Evolutionary conservation across 805 yeast genomes (phyloP), one percentile per base, ranked within the genome.

Genomic region (Ogataea populi-albae): DNA sequence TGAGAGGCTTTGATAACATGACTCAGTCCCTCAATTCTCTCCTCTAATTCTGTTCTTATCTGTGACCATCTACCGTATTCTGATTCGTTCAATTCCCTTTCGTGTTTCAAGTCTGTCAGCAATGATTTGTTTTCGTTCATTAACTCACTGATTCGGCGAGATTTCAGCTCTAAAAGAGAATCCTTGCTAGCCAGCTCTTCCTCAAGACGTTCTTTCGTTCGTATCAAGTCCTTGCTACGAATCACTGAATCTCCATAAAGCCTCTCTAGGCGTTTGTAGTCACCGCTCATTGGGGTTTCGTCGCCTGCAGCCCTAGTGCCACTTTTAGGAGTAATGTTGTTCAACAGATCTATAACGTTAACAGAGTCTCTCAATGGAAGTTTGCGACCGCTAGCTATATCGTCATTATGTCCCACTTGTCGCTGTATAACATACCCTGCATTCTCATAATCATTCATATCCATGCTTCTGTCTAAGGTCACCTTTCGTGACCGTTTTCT

Each of bases 201-300:
- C 32, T 64, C 67, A 9, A 63, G 43, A 30, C 56, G 49, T 37
- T 65, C 69, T 35, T 55, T 54, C 26, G 65, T 69, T n/a, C 52
- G 50, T 10, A 50, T 43, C 3, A 59, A 43, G 16, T 54, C 53
- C 30, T 61, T 59, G 14, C 55, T 53, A 8, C 50, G 45, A 9
- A 59, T 46, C 23, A 54, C 37, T 2, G 56, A 38, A 40, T 61
- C 64, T 10, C 61, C 61, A 24, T 48, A 50, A 21, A 42, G 40
- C 31, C 64, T 43, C 37, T 61, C 63, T 14, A 57, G 35, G 23
- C 39, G 44, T 23, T 42, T 49, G 36, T 49, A 47, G n/a, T 55
- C 55, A 17, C 25, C 40, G 8, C 16, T 16, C 3, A 32, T 21
- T 11, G 25, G n/a, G 4, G 20, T 22, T 10, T 20, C 24, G 21